These are phyloP conservation scores for Gnaphalium uliginosum DNA, from an alignment of 129 eudicot genomes.

Conservation along the genomic window DNA sequence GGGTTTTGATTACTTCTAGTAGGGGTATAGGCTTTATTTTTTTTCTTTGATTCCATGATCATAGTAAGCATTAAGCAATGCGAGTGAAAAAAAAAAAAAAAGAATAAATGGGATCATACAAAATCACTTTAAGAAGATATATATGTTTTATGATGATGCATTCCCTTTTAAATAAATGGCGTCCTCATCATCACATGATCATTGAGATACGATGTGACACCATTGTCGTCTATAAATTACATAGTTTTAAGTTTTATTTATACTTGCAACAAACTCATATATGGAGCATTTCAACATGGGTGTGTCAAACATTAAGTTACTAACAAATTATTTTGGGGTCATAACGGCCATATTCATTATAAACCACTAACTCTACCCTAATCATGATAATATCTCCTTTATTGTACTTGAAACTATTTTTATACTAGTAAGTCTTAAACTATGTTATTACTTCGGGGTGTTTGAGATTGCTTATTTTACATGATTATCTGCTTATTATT, in stretches of 20 bases:
- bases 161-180: constrained; percentile 28
- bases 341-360: constrained; percentile 20
- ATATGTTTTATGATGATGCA: constrained; percentile 35
- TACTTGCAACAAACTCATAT: constrained; percentile 30
- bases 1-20: too few species aligned
- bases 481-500: too few species aligned
- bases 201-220: constrained; percentile 36
- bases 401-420: constrained; percentile 25
- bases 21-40: constrained; percentile 16
- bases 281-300: constrained; percentile 32
- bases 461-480: too few species aligned
- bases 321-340: constrained; percentile 18
- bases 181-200: constrained; percentile 45
- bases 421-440: too few species aligned
- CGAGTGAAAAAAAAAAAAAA: constrained; percentile 27
- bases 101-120: constrained; percentile 28
- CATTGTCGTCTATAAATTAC: constrained; percentile 21
- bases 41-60: constrained; percentile 35
- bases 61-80: constrained; percentile 30
- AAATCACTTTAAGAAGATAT: constrained; percentile 43
- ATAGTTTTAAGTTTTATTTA: constrained; percentile 19
- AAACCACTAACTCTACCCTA: constrained; percentile 32
- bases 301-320: constrained; percentile 26
- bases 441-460: too few species aligned
- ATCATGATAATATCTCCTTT: constrained; percentile 26